Conservation (phyloP, 2,329 filamentous ascomycete species). For the Dothistroma septosporum region DNA sequence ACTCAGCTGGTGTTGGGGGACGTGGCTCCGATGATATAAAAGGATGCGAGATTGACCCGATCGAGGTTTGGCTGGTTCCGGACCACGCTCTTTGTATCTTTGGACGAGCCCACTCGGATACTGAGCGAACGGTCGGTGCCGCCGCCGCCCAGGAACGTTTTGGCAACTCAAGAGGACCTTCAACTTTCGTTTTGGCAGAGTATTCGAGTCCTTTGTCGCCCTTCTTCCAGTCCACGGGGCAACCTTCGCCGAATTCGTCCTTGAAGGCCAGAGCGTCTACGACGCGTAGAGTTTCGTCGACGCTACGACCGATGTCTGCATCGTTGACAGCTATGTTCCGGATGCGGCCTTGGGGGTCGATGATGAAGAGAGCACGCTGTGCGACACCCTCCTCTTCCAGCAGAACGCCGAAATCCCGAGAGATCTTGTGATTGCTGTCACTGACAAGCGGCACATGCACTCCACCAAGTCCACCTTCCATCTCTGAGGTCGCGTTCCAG, state of each 20-base stretch:
- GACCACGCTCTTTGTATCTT: slow-evolving; percentile 32
- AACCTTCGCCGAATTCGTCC: slow-evolving; percentile 42
- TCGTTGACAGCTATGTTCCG: slow-evolving; percentile 63
- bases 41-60: slow-evolving; percentile 8
- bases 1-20: slow-evolving; percentile 5
- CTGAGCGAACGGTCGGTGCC: slow-evolving; percentile 4
- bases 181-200: slow-evolving; percentile 22
- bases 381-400: slow-evolving; percentile 62
- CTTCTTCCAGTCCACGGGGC: slow-evolving; percentile 35
- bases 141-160: slow-evolving; percentile 25
- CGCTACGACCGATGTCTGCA: slow-evolving; percentile 60
- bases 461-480: slow-evolving; percentile 58
- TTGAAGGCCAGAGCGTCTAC: slow-evolving; percentile 50
- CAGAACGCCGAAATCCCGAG: slow-evolving; percentile 60
- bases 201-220: slow-evolving; percentile 31
- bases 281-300: slow-evolving; percentile 59
- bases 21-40: slow-evolving; percentile 6
- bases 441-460: slow-evolving; percentile 59
- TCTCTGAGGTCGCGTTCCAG: slow-evolving; percentile 56
- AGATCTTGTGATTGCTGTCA: slow-evolving; percentile 59
- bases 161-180: slow-evolving; percentile 28
- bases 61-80: slow-evolving; percentile 21
- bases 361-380: slow-evolving; percentile 62
- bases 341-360: slow-evolving; percentile 59
- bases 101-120: slow-evolving; percentile 31